Percentiles rank a stretch among this genome's conserved stretches.
Evolutionary conservation across 441 rosid species (phyloP).

Genomic region (Capsella rubella): DNA sequence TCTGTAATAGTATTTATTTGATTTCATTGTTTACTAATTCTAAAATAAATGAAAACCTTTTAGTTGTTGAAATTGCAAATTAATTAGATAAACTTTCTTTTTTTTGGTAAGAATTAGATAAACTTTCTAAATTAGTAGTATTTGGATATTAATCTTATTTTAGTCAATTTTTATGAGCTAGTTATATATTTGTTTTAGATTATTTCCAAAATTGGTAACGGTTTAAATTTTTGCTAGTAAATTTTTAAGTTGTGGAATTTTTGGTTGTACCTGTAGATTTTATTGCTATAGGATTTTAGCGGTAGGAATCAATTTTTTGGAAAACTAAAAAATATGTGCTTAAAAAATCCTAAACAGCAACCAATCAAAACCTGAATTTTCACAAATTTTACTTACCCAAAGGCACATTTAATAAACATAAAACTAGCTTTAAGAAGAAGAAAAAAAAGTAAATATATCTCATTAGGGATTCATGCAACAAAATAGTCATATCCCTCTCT

Average conservation of each 20-base stretch:
- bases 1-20: not conserved
- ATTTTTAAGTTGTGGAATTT: too few species aligned
- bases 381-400: not conserved
- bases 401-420: not conserved
- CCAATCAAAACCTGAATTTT: not conserved
- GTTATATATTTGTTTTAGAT: not conserved
- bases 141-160: too few species aligned
- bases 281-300: too few species aligned
- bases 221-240: too few species aligned
- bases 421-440: not conserved
- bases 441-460: constrained; percentile 12
- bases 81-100: not conserved
- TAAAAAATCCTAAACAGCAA: too few species aligned
- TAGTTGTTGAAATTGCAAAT: not conserved
- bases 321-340: too few species aligned
- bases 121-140: too few species aligned
- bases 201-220: not conserved
- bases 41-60: not conserved
- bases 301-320: too few species aligned
- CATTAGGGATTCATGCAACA: constrained; percentile 34
- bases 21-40: constrained; percentile 6
- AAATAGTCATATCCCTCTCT: constrained; percentile 35
- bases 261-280: too few species aligned
- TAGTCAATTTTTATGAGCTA: not conserved
- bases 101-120: too few species aligned